These are phyloP conservation scores for Penicillium coprophilum DNA, from an alignment of 495 filamentous ascomycete species.

Conservation along the genomic window DNA sequence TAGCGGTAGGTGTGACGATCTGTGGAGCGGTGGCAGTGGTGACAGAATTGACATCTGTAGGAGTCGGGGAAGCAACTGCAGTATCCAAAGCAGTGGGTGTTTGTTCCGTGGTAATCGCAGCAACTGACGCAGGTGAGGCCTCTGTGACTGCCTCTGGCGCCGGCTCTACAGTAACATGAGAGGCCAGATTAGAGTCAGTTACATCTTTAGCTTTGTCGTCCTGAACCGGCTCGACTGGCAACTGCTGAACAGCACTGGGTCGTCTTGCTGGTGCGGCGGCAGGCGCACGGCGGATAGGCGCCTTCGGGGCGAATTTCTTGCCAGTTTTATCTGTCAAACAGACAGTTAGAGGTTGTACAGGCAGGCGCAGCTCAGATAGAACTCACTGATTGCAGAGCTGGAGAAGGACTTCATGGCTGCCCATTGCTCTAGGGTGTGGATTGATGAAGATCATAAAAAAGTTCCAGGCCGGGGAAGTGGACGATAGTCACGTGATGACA, in stretches of 20 bases:
- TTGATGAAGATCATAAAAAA: slow-evolving; percentile 19
- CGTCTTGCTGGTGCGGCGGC: slow-evolving; percentile 36
- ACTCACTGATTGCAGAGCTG: slow-evolving; percentile 59
- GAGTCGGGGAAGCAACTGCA: slow-evolving; percentile 31
- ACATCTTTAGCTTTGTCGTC: slow-evolving; percentile 25
- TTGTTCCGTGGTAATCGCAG: slow-evolving; percentile 16
- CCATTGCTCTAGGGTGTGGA: slow-evolving; percentile 24
- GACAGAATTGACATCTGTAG: slow-evolving; percentile 17
- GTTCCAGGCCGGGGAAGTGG: slow-evolving; percentile 20
- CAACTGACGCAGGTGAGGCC: slow-evolving; percentile 12
- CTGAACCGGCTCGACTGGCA: slow-evolving; percentile 24
- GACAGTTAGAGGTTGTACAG: slow-evolving; percentile 8
- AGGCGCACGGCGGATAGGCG: slow-evolving; percentile 46
- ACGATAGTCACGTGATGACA: slow-evolving; percentile 35
- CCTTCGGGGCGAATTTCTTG: slow-evolving; percentile 57
- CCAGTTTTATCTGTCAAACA: slow-evolving; percentile 49
- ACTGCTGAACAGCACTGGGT: slow-evolving; percentile 41
- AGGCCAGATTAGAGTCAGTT: slow-evolving; percentile 20
- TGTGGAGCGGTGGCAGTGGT: slow-evolving; percentile 4
- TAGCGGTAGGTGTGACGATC: background rate
- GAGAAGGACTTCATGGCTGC: slow-evolving; percentile 53
- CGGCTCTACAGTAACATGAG: slow-evolving; percentile 25
- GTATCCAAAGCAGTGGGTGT: slow-evolving; percentile 13
- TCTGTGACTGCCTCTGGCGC: slow-evolving; percentile 14
- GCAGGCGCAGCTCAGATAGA: background rate